Evolutionary conservation across 768 basidiomycete genomes (phyloP).

Genomic region (Cystobasidium tubakii): DNA sequence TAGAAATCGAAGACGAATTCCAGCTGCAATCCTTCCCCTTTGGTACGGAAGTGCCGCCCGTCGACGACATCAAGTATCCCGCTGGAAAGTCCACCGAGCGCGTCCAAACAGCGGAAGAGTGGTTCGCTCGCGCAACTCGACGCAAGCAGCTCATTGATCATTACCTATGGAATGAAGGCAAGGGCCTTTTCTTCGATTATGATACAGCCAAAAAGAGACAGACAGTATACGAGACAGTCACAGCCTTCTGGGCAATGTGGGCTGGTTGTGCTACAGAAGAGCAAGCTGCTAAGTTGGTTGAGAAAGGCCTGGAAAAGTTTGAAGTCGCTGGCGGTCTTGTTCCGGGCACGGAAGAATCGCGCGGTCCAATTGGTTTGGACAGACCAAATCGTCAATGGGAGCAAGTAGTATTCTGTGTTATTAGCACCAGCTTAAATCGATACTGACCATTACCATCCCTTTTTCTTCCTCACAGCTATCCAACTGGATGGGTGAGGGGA

Average conservation of each 20-base stretch:
- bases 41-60: constrained; percentile 56
- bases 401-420: constrained; percentile 46
- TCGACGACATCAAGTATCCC: constrained; percentile 61
- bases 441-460: background rate
- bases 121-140: constrained; percentile 83
- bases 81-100: constrained; percentile 13
- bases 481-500: background rate
- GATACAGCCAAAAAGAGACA: constrained; percentile 86
- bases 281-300: constrained; percentile 90
- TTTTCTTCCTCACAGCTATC: constrained; percentile 10
- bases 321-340: constrained; percentile 93
- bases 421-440: too few relatives aligned
- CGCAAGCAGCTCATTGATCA: constrained; percentile 80
- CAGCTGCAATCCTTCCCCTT: constrained; percentile 82
- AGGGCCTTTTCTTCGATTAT: constrained; percentile 91
- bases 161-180: constrained; percentile 93
- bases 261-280: constrained; percentile 94
- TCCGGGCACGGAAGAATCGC: constrained; percentile 90
- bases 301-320: constrained; percentile 83
- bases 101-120: constrained; percentile 66
- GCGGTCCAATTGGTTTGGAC: constrained; percentile 90
- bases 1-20: constrained; percentile 90
- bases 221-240: constrained; percentile 94
- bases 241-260: constrained; percentile 93
- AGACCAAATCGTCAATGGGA: constrained; percentile 99